Evolutionary conservation across 2,329 filamentous ascomycete genomes (phyloP).

Genomic region (Penicillium griseofulvum): DNA sequence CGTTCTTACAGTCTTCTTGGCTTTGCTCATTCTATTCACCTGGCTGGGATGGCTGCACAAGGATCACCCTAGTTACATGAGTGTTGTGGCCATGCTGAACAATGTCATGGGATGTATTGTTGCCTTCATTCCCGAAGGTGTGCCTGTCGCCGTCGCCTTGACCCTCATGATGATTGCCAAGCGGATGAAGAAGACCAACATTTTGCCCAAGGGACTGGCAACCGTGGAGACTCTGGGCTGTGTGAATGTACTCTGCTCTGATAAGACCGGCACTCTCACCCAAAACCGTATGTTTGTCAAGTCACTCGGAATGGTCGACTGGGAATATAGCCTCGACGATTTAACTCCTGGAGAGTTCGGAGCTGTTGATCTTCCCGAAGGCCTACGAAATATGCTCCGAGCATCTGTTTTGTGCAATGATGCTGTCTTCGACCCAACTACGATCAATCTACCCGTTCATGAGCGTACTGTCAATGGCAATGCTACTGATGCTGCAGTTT

Average conservation of each 20-base stretch:
- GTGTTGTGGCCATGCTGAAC: slow-evolving; percentile 68
- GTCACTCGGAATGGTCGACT: slow-evolving; percentile 28
- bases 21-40: slow-evolving; percentile 49
- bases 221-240: slow-evolving; percentile 75
- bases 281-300: slow-evolving; percentile 68
- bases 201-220: slow-evolving; percentile 75
- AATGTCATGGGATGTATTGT: slow-evolving; percentile 70
- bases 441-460: slow-evolving; percentile 56
- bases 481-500: slow-evolving; percentile 71
- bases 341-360: slow-evolving; percentile 14
- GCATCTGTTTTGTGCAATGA: slow-evolving; percentile 71
- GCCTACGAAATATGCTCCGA: slow-evolving; percentile 59
- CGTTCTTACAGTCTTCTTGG: slow-evolving; percentile 64
- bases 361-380: slow-evolving; percentile 27
- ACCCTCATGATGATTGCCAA: slow-evolving; percentile 74
- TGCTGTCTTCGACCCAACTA: slow-evolving; percentile 68
- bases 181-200: slow-evolving; percentile 71
- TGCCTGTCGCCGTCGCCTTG: slow-evolving; percentile 68
- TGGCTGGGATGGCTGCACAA: slow-evolving; percentile 67
- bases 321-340: slow-evolving; percentile 21
- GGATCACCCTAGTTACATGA: slow-evolving; percentile 67
- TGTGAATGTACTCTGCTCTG: slow-evolving; percentile 72
- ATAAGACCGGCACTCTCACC: slow-evolving; percentile 66
- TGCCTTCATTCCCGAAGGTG: slow-evolving; percentile 74
- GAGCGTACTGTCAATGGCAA: slow-evolving; percentile 69